Evolutionary conservation across 2,329 filamentous ascomycete genomes (phyloP).

Genomic region (Colletotrichum sp.): DNA sequence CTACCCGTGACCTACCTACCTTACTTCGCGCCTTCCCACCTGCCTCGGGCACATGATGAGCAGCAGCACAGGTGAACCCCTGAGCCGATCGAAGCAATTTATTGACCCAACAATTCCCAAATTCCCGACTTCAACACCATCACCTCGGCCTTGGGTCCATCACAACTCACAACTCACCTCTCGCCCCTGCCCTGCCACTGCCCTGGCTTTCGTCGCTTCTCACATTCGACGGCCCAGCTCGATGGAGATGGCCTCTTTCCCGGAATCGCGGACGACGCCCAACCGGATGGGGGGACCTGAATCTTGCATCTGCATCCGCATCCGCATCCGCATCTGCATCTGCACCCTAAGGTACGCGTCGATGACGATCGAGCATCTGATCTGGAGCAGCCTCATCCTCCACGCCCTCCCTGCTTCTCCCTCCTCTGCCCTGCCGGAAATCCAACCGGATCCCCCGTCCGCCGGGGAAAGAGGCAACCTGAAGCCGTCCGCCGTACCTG

Average conservation of each 20-base stretch:
- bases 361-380: neutral
- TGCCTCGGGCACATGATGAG: neutral
- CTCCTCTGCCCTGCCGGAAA: slow-evolving; percentile 3
- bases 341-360: neutral
- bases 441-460: neutral
- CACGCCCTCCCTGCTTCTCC: neutral
- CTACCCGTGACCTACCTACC: neutral
- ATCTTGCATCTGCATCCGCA: neutral
- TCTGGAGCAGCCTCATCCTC: neutral
- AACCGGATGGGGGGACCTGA: neutral
- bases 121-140: neutral
- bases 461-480: neutral
- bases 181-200: neutral
- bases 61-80: neutral
- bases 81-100: neutral
- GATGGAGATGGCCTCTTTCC: neutral
- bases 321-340: neutral
- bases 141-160: neutral
- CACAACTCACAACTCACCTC: neutral
- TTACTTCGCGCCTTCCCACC: neutral
- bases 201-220: neutral
- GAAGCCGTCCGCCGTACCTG: neutral
- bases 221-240: neutral
- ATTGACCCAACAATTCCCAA: neutral
- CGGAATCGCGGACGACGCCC: neutral